Evolutionary conservation across 2,329 filamentous ascomycete species (phyloP), one percentile per base, ranked within the genome.

Genomic region (Xylariaceae sp.): DNA sequence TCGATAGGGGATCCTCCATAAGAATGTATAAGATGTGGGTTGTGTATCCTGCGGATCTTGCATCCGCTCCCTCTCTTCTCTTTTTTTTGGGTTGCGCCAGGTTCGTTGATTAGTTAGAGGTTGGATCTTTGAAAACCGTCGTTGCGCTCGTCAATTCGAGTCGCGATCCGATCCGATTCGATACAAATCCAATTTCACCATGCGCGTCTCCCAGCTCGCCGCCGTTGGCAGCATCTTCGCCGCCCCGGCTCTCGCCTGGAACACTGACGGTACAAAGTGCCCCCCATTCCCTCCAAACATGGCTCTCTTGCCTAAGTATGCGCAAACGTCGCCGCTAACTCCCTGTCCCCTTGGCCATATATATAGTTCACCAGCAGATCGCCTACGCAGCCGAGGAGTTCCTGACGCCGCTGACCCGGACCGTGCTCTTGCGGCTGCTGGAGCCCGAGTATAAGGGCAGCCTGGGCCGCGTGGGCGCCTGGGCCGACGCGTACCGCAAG

Each of bases 401-500:
- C 31, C 38, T 51, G 14, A 43, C 47, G 12, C 46, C 47, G 21
- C 34, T 42, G 27, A 41, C 48, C 9, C 41, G 43, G 28, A 16
- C 26, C 29, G 37, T 51, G 35, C 53, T 68, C 44, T 59, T 61
- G 41, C 40, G 45, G 1, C 49, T 67, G 19, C 56, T 68, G 4
- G 50, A 57, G 30, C 56, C 59, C 21, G 38, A 47, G 2, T 50
- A 52, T 1, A 41, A 52, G 14, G 52, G 57, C 8, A 61, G 60
- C 15, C 53, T 68, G 6, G 62, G 62, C 16, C 51, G 47, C 4
- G 55, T 66, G 1, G 63, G 62, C 4, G 62, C 61, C 0, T 68
- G 65, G 65, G 62, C 65, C 2, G 65, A 68, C 47, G 55, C 47
- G 2, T 59, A 55, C 41, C 44, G 48, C 7, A 62, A 66, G 40